Base-by-base conservation (phyloP, 2,329 filamentous ascomycete genomes). In the Penicillium sp. region DNA sequence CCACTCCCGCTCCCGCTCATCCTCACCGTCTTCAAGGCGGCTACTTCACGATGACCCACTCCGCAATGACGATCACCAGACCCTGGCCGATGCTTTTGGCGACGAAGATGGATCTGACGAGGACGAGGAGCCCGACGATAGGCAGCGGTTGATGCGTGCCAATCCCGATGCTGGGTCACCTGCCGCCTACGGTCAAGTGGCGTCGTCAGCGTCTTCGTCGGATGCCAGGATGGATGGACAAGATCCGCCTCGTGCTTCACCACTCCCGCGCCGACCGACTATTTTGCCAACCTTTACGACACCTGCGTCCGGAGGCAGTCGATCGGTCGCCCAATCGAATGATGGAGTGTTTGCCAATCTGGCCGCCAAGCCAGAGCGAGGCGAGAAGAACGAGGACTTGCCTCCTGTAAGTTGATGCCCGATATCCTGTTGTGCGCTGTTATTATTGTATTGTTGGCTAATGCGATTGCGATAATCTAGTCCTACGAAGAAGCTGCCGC, bases 401-500 rank as follows among this genome's bases (percentile, higher is more conserved):
- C 95, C 95, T 80, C 95, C 95, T 56, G 93, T 96, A 87, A 66
- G 91, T 86, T 43, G 47, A 53, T 54, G 10, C 11, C 14, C n/a
- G 24, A 46, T 47, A 4, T 35, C n/a, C 2, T 18, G 6, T 14
- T 18, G 14, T 27, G 18, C 18, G n/a, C 27, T 54, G 39, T 44
- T 11, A 35, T 19, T 36, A 6, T 37, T 10, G 2, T 5, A 4
- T 7, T 40, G 7, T 37, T n/a, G 18, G 36, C 50, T 58, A 18
- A 53, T 41, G 5, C n/a, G 14, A 44, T 36, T 11, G n/a, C 22
- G 33, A 44, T 50, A 40, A 36, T 60, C 16, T 69, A 97, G 91
- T 93, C 94, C 37, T 99, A 99, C 75, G 95, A 99, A 83, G 94
- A 98, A 86, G 95, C 95, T 16, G 95, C 95, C 3, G 94, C 94